Conservation (phyloP, 768 basidiomycete species). For the Pisolithus tinctorius region DNA sequence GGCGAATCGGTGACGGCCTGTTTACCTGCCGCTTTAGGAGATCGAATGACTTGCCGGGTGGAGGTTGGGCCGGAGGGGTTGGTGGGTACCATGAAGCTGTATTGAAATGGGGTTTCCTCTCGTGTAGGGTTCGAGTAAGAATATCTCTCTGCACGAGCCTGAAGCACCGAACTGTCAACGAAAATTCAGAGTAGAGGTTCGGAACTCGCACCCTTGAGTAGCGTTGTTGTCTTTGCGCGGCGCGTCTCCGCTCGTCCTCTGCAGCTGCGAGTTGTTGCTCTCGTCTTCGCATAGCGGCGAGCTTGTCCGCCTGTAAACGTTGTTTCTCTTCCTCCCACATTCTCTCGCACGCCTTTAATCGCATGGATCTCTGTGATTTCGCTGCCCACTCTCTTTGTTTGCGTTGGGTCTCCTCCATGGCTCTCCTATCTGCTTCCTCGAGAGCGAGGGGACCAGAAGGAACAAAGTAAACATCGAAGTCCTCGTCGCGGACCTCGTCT, state of each 20-base stretch:
- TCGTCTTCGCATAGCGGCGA: slow-evolving; percentile 27
- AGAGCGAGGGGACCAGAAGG: slow-evolving; percentile 32
- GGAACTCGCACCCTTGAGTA: slow-evolving; percentile 16
- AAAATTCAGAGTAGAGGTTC: neutral
- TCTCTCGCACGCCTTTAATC: slow-evolving; percentile 39
- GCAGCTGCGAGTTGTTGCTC: slow-evolving; percentile 23
- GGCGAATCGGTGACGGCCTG: slow-evolving; percentile 6
- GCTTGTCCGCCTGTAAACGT: slow-evolving; percentile 34
- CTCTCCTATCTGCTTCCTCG: slow-evolving; percentile 38
- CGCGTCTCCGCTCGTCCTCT: slow-evolving; percentile 23
- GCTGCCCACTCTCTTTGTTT: slow-evolving; percentile 29
- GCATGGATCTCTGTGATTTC: slow-evolving; percentile 30
- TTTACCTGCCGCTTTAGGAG: slow-evolving; percentile 2
- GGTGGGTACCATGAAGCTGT: slow-evolving; percentile 25
- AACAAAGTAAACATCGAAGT: slow-evolving; percentile 34
- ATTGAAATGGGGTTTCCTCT: slow-evolving; percentile 26
- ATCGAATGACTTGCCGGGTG: slow-evolving; percentile 14
- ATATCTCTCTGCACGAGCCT: slow-evolving; percentile 14
- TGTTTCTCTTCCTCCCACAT: slow-evolving; percentile 45
- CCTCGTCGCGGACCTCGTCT: slow-evolving; percentile 48
- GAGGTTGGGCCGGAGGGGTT: slow-evolving; percentile 14
- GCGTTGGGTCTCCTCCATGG: slow-evolving; percentile 29
- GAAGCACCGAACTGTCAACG: slow-evolving; percentile 1
- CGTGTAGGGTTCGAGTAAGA: slow-evolving; percentile 2
- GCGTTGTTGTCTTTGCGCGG: slow-evolving; percentile 13